A percentile compares a stretch with the other conserved stretches of the same genome.
phyloP scores from a whole-genome alignment of 106 monocot species.

The Dendrobium officinale region DNA sequence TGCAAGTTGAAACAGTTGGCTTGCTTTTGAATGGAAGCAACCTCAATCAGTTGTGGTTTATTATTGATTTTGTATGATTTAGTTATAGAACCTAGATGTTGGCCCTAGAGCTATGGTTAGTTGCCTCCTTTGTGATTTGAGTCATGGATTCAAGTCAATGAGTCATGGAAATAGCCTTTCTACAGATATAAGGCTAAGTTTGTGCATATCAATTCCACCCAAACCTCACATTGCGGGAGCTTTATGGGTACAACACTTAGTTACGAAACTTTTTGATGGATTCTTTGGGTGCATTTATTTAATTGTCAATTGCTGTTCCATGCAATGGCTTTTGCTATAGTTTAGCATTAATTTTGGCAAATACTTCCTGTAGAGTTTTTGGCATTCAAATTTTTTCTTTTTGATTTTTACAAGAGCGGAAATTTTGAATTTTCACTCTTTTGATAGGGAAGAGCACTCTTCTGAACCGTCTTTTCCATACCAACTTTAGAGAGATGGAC shows the following conservation, averaged over 20 bases:
- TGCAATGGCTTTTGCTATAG: neutral
- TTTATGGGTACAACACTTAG: neutral
- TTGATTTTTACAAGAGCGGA: neutral
- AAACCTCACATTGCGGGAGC: neutral
- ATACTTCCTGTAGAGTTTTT: neutral
- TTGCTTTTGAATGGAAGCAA: too few relatives aligned
- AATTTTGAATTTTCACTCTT: neutral
- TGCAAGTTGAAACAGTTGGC: too few relatives aligned
- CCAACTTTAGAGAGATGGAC: slow-evolving; percentile 95
- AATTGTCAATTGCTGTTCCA: neutral
- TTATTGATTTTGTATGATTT: neutral
- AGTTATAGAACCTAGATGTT: neutral
- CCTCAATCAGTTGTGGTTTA: neutral
- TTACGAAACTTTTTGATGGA: neutral
- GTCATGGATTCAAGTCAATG: neutral
- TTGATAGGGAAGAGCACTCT: slow-evolving; percentile 91
- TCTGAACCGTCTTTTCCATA: slow-evolving; percentile 80
- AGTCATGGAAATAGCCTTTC: neutral
- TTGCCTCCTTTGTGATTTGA: neutral
- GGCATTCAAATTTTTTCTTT: neutral
- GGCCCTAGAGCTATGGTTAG: neutral
- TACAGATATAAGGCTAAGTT: neutral
- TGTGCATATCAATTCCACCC: neutral
- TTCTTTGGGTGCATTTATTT: neutral
- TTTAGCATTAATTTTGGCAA: neutral